Evolutionary conservation across 768 basidiomycete species (phyloP), one percentile per base, ranked within the genome.

Genomic region (Russula emetica): DNA sequence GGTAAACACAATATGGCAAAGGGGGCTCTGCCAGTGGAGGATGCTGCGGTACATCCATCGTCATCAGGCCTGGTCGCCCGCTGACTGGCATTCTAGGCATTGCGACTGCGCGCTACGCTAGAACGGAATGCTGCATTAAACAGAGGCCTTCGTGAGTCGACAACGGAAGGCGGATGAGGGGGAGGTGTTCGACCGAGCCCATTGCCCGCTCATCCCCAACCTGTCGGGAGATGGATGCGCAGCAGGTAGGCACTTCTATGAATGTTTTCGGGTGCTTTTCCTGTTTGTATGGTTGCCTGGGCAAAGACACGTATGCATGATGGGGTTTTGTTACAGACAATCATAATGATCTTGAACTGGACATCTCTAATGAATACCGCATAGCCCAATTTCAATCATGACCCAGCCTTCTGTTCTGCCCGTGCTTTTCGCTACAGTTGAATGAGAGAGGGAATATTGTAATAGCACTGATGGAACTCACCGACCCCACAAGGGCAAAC

Each of bases 1-100:
- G 85, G 88, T 5, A 92, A 89, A 69, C 88, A 92, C 68, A 93
- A 92, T 71, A 91, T 92, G 89, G 92, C 91, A 2, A 92, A 93
- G 74, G 90, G 90, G 3, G 89, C 90, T 0, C 73, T 90, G 67
- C 80, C 87, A 56, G 87, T 87, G 0, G 91, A 93, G 73, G 91
- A 93, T 73, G 89, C 87, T 57, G 89, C 90, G 56, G 90, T 90
- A 73, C 26, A 85, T 78, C 47, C 11, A 24, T 20, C 16, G 13
- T 26, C n/a, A 50, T 2, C 53, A 51, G 14, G 40, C 32, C n/a
- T 8, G 42, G 32, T 30, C 45, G 66, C 18, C 58, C 50, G 13
- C 26, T 50, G 2, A 64, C 44, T 40, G 22, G 47, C 55, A 9
- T 30, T 55, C 6, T 57, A 91, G 90, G 90, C 87, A 6, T 76